Percentiles rank a stretch among this genome's conserved stretches.
Conservation (phyloP, 495 filamentous ascomycete genomes). For the Bryoglossum gracile region DNA sequence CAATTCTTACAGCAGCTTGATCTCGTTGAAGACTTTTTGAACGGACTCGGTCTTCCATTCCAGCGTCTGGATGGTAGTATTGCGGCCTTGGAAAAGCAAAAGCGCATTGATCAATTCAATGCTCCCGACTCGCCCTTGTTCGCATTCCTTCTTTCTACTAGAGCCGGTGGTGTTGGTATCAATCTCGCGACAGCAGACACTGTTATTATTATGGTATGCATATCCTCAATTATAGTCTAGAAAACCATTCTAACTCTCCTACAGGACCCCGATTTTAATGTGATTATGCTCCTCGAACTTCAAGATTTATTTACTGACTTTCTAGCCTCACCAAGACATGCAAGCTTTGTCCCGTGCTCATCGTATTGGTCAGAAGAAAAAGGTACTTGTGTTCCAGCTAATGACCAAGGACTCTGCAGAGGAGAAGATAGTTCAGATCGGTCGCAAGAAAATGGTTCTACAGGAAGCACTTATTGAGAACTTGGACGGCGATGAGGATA, state of each 20-base stretch:
- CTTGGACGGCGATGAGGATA: conserved; percentile 72
- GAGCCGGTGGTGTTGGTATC: conserved; percentile 93
- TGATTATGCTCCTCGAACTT: background rate
- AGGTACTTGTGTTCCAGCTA: conserved; percentile 89
- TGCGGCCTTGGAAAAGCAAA: conserved; percentile 77
- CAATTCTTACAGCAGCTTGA: conserved; percentile 88
- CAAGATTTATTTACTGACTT: conserved; percentile 1
- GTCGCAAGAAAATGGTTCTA: conserved; percentile 88
- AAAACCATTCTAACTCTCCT: background rate
- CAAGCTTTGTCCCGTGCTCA: conserved; percentile 92
- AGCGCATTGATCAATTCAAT: conserved; percentile 89
- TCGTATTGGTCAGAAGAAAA: conserved; percentile 91
- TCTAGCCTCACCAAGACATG: conserved; percentile 81
- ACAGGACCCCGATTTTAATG: conserved; percentile 86
- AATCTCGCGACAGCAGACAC: conserved; percentile 97
- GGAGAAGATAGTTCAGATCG: conserved; percentile 94
- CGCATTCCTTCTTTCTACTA: conserved; percentile 85
- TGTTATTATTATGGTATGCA: conserved; percentile 77
- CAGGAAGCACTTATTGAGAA: conserved; percentile 90
- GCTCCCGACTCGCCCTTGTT: conserved; percentile 74
- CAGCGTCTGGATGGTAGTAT: conserved; percentile 83
- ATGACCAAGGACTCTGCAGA: conserved; percentile 84
- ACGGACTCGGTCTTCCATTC: conserved; percentile 58
- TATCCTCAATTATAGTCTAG: background rate
- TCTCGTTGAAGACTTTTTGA: conserved; percentile 85